These are phyloP conservation scores for Isoetes taiwanensis DNA, from an alignment of 75 land plant species.

Conservation along the genomic window DNA sequence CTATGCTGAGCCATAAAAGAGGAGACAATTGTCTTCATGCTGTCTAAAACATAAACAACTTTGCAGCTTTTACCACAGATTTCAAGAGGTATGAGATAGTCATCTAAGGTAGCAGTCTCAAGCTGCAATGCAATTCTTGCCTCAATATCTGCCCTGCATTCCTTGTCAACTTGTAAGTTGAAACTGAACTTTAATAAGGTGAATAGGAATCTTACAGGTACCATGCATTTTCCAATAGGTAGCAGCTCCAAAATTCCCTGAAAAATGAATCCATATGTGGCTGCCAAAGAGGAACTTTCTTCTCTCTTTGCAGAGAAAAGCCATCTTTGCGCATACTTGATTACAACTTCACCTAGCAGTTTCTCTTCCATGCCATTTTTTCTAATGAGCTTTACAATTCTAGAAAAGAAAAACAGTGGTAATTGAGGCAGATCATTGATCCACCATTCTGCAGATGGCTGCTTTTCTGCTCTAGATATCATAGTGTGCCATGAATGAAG, in stretches of 20 bases:
- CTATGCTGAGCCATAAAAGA: not conserved
- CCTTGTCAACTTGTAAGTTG: not conserved
- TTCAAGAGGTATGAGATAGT: not conserved
- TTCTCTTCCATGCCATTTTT: not conserved
- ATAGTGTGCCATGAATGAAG: conserved; percentile 22
- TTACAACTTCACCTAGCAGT: not conserved
- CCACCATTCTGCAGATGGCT: no score
- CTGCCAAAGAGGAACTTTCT: not conserved
- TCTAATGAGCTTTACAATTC: not conserved
- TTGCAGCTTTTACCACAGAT: not conserved
- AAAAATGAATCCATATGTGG: not conserved
- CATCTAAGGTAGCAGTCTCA: not conserved
- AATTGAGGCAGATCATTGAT: not conserved
- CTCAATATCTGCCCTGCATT: not conserved
- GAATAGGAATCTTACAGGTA: not conserved
- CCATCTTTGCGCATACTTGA: not conserved
- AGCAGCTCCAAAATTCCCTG: not conserved
- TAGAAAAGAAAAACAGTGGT: not conserved
- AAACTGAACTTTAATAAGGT: not conserved
- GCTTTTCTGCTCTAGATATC: conserved; percentile 20
- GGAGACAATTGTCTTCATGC: not conserved
- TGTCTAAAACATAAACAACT: not conserved
- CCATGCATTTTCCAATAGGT: not conserved
- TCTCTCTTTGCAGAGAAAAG: not conserved
- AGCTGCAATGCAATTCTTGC: conserved; percentile 3